Base-by-base conservation (phyloP, 2,329 filamentous ascomycete genomes). In the Xylaria sp. region DNA sequence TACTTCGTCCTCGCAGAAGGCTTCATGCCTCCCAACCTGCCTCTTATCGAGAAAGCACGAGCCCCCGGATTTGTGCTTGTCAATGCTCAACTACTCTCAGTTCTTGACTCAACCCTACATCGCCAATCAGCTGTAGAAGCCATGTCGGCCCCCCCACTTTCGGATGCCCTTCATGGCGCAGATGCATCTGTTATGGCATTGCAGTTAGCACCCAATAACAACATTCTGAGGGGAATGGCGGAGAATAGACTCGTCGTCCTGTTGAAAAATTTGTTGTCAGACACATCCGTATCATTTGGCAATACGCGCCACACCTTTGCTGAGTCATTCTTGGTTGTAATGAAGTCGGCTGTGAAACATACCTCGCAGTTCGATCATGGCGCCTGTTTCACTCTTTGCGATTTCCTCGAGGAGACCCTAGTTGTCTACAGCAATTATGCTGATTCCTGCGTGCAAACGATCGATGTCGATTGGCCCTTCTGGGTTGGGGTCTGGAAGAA, bases 371-470 rank as follows among this genome's bases (percentile, higher is more conserved):
- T 90, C 73, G 89, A 96, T 73, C 91, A 92, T 72, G 87, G 87
- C 65, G 90, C 92, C 17, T 96, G 92, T 74, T 95, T 95, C 73
- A 90, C 92, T 9, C 81, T 97, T n/a, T 94, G 93, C 72, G 93
- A 97, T 74, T 93, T 97, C 67, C 79, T 97, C 25, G 92, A 97
- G 72, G 93, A 97, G 75, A 84, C 89, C 1, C 79, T 96, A 52
- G 80, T 86, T 15, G 87, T 92, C 40, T 84, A 84, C 62, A 79
- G 83, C 58, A 74, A 77, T 6, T 79, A 77, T 49, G 81, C 81
- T 61, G 78, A 79, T 2, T 74, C 76, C n/a, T 73, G 54, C 15
- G 54, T 65, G 3, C 67, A 56, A 9, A 38, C 74, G 65, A 69
- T 83, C 21, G 83, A 89, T 52, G 76, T 93, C 40, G 87, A 94